A percentile compares a stretch with the other conserved stretches of the same genome.
phyloP scores from a whole-genome alignment of 257 asterid species.

The Verbascum thapsus region DNA sequence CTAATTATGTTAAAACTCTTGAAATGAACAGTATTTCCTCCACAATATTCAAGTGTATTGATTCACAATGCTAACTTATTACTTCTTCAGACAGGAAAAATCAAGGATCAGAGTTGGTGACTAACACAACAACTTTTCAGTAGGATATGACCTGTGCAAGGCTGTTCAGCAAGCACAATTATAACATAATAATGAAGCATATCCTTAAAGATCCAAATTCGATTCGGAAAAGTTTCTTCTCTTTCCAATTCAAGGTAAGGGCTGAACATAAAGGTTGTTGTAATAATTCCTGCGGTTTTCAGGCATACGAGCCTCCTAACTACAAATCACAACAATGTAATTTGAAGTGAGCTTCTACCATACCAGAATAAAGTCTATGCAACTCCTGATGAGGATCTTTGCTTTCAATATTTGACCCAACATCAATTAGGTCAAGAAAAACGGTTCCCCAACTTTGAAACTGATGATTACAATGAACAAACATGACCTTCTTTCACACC shows the following conservation, averaged over 20 bases:
- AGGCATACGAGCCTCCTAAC: background rate
- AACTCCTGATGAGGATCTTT: background rate
- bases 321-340: constrained; percentile 8
- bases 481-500: constrained; percentile 7
- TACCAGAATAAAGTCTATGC: background rate
- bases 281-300: background rate
- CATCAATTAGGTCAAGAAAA: constrained; percentile 1
- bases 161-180: constrained; percentile 2
- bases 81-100: constrained; percentile 3
- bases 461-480: constrained; percentile 11
- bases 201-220: constrained; percentile 3
- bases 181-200: background rate
- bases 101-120: background rate
- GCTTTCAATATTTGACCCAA: background rate
- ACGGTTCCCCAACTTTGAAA: constrained; percentile 6
- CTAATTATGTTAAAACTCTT: constrained; percentile 9
- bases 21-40: constrained; percentile 13
- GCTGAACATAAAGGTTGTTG: background rate
- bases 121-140: background rate
- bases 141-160: background rate
- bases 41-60: constrained; percentile 5
- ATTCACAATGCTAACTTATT: constrained; percentile 7
- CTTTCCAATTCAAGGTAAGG: background rate
- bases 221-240: background rate
- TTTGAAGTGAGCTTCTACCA: constrained; percentile 7